Percentiles rank a stretch among this genome's conserved stretches.
These are phyloP conservation scores for Alternaria sp. DNA, from an alignment of 2,329 filamentous ascomycete genomes.

Conservation along the genomic window DNA sequence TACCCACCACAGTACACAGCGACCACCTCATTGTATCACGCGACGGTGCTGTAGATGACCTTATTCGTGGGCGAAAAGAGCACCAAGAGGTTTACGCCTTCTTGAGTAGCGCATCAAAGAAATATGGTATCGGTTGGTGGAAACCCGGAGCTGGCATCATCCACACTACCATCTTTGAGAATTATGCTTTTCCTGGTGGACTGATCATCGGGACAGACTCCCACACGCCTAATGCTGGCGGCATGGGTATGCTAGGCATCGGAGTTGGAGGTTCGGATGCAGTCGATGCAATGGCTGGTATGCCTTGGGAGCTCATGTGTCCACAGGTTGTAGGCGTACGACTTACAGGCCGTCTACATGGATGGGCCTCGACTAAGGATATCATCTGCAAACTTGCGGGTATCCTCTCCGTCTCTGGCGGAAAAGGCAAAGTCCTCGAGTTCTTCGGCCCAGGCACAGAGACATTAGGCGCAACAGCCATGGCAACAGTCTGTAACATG, in stretches of 20 bases:
- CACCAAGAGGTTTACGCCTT: slow-evolving; percentile 53
- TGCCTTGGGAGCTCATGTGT: slow-evolving; percentile 48
- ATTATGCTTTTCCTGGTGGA: slow-evolving; percentile 50
- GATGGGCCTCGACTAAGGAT: slow-evolving; percentile 48
- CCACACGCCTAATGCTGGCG: slow-evolving; percentile 50
- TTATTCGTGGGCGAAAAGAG: slow-evolving; percentile 36
- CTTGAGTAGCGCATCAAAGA: slow-evolving; percentile 48
- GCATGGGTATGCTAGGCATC: slow-evolving; percentile 49
- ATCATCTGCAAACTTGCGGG: slow-evolving; percentile 52
- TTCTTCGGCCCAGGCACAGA: slow-evolving; percentile 49
- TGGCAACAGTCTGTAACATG: slow-evolving; percentile 53
- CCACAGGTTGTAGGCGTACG: slow-evolving; percentile 46
- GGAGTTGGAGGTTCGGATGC: slow-evolving; percentile 44
- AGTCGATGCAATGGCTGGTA: slow-evolving; percentile 41
- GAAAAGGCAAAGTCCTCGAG: slow-evolving; percentile 49
- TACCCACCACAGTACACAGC: slow-evolving; percentile 54
- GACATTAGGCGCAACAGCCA: slow-evolving; percentile 47
- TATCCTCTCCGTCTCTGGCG: slow-evolving; percentile 46
- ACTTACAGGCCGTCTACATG: slow-evolving; percentile 39
- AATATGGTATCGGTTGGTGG: slow-evolving; percentile 50
- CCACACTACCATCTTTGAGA: slow-evolving; percentile 53
- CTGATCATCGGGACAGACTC: slow-evolving; percentile 51
- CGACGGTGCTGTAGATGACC: slow-evolving; percentile 43
- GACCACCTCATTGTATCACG: slow-evolving; percentile 52
- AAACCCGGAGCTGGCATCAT: slow-evolving; percentile 38